Evolutionary conservation across 1,284 basidiomycete genomes (phyloP).

Genomic region (Agroathelia rolfsii): DNA sequence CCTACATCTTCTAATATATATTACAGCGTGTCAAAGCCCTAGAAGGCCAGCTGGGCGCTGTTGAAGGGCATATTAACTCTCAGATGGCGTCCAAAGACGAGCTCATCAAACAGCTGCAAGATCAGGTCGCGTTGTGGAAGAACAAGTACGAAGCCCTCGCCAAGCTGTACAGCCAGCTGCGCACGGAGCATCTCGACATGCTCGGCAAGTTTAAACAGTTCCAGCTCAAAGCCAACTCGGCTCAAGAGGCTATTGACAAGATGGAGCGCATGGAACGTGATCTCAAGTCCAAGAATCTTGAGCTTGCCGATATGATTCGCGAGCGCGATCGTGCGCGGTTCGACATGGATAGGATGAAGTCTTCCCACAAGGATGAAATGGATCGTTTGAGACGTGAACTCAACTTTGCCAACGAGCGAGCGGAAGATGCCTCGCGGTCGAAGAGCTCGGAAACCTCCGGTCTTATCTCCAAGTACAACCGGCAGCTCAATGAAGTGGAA

Average conservation of each 20-base stretch:
- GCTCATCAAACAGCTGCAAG: slow-evolving; percentile 90
- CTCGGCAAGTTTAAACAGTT: slow-evolving; percentile 95
- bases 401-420: slow-evolving; percentile 95
- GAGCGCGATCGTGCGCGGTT: slow-evolving; percentile 95
- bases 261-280: slow-evolving; percentile 99
- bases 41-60: slow-evolving; percentile 81
- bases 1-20: slow-evolving; percentile 6
- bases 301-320: slow-evolving; percentile 97
- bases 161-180: slow-evolving; percentile 96
- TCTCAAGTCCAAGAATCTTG: slow-evolving; percentile 95
- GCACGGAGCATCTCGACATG: slow-evolving; percentile 96
- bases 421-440: slow-evolving; percentile 85
- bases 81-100: slow-evolving; percentile 94
- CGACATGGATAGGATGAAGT: slow-evolving; percentile 93
- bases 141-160: slow-evolving; percentile 99
- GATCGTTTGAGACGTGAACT: slow-evolving; percentile 91
- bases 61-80: slow-evolving; percentile 74
- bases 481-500: slow-evolving; percentile 92
- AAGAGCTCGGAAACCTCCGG: slow-evolving; percentile 90
- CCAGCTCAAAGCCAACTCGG: slow-evolving; percentile 97
- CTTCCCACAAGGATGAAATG: slow-evolving; percentile 90
- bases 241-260: slow-evolving; percentile 96
- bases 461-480: slow-evolving; percentile 90
- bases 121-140: slow-evolving; percentile 94
- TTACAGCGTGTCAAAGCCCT: slow-evolving; percentile 87